Evolutionary conservation across 352 stramenopile genomes (phyloP), one percentile per base, ranked within the genome.

Genomic region (Pythium angustatum): DNA sequence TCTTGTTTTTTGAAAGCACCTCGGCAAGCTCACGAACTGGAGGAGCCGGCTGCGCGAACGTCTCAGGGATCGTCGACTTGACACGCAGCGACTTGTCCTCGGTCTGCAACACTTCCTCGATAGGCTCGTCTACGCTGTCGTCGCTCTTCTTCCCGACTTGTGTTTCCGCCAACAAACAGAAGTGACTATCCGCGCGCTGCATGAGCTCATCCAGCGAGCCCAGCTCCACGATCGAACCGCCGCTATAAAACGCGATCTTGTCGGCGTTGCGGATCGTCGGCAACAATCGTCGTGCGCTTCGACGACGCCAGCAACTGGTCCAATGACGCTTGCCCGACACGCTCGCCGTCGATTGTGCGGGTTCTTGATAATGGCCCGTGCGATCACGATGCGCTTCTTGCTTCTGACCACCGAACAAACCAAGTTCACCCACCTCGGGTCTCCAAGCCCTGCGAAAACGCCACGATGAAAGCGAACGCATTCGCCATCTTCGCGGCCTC

Each of bases 321-420:
- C 11, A 99, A 73, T 27, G 93, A 94, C 34, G 94, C 80, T 68
- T 98, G 94, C 21, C 98, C 90, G 21, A 81, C 78, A 14, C 82
- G 84, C 71, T 96, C 88, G 62, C 71, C 85, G 59, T 88, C 72
- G 22, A 97, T 76, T 3, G 73, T n/a, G 57, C 7, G 89, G 91
- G 50, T 96, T 89, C 43, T 87, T 85, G 41, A 98, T 63, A 34
- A 98, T 71, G 0, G 91, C 93, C 43, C 95, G 79, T 11, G 93
- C 93, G 60, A 98, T 98, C 17, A 87, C 88, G 65, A 98, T 89
- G 19, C 94, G 75, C 66, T 99, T n/a, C n/a, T n/a, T n/a, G 95
- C 59, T 97, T 97, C 79, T 98, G 96, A 11, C 93, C 95, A 27
- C 93, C 93, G 14, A 66, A 88, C 3, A 98, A 70, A n/a, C 91